Base-by-base conservation (phyloP, 306 rosid genomes). In the Hippophae tibetana region DNA sequence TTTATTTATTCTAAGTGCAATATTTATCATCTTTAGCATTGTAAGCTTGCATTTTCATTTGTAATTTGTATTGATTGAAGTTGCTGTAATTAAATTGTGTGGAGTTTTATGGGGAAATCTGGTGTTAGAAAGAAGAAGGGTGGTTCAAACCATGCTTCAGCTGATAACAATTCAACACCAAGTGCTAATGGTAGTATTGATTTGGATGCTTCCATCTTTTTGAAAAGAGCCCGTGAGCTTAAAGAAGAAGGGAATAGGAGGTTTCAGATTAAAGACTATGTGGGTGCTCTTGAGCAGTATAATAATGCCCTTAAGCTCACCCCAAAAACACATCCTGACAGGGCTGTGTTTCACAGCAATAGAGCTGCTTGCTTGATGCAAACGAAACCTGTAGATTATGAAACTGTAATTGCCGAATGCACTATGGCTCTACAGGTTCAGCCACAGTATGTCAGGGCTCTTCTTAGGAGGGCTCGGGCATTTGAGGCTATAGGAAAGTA, bases 321-420 rank as follows among this genome's bases (percentile, higher is more conserved):
- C 61, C 97, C 99, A 7, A 93, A 89, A 72, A 72, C 65, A 42
- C 94, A 93, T 58, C 81, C 82, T 1, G 97, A 89, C 38, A 69
- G 90, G 60, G 97, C 97, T 0, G 82, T 89, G 43, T 93, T 93
- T 47, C 97, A 93, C 61, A 89, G 99, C 89, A 89, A 89, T 26
- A 72, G 84, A 58, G 99, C 97, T 0, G 95, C 97, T 9, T 93
- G 99, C 66, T 72, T 93, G 81, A 86, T 93, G 90, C 99, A 93
- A 61, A 86, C 82, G 95, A 93, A 86, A 79, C 99, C 97, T 3
- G 77, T 84, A 13, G 95, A 93, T 78, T 86, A 86, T 42, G 90
- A 89, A 9, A 68, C 87, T 48, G 97, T 93, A 14, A 80, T 93
- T 78, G 71, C 95, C 42, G 97, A 93, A 76, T 93, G 99, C 72